These are phyloP conservation scores for Magnusiomyces magnusii DNA, from an alignment of 1,139 yeast genomes.

Conservation along the genomic window DNA sequence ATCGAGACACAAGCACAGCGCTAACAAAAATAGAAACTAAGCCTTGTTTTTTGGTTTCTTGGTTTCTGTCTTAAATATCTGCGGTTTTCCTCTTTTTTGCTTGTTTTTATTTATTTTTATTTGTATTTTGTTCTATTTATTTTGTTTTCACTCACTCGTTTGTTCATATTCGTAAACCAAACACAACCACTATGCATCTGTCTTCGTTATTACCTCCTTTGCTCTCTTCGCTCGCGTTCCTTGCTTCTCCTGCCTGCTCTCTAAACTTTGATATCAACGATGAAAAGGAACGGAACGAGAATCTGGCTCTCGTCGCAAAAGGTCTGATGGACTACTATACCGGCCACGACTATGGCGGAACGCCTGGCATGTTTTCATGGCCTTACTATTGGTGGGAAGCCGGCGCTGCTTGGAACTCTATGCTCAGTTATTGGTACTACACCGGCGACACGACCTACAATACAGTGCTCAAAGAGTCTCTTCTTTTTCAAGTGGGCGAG, in stretches of 20 bases:
- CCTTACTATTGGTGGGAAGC: constrained; percentile 97
- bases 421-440: constrained; percentile 58
- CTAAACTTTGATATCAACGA: constrained; percentile 21
- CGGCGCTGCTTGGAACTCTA: constrained; percentile 78
- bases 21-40: too few relatives aligned
- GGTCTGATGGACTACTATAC: constrained; percentile 83
- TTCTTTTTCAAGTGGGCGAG: constrained; percentile 61
- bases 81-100: too few relatives aligned
- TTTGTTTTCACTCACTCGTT: neutral
- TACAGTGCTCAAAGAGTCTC: constrained; percentile 47
- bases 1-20: too few relatives aligned
- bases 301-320: constrained; percentile 49
- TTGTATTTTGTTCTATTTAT: too few relatives aligned
- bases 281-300: constrained; percentile 30
- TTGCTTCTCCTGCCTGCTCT: neutral
- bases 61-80: too few relatives aligned
- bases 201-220: neutral
- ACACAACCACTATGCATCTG: neutral
- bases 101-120: too few relatives aligned
- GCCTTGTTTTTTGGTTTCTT: too few relatives aligned
- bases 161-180: neutral
- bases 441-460: constrained; percentile 58
- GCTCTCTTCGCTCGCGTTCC: neutral
- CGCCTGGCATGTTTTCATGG: constrained; percentile 66
- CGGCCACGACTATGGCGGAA: constrained; percentile 49